These are phyloP conservation scores for Earliella scabrosa DNA, from an alignment of 1,284 basidiomycete genomes.

Conservation along the genomic window DNA sequence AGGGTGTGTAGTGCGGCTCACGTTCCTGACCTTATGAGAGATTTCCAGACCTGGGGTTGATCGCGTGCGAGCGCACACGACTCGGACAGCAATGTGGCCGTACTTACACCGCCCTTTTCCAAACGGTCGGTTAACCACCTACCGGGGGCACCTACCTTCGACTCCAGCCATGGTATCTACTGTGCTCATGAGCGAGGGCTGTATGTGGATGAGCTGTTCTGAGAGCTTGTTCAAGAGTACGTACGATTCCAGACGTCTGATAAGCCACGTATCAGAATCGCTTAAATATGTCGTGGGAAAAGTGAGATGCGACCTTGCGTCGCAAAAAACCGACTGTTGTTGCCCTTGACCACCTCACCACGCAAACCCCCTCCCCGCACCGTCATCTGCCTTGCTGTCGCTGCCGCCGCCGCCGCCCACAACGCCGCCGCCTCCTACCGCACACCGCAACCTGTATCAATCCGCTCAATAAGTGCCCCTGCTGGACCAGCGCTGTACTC, in stretches of 20 bases:
- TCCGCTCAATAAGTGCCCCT: neutral
- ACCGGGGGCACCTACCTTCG: too few species aligned
- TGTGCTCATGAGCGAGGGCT: too few species aligned
- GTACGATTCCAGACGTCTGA: neutral
- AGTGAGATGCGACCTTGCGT: constrained; percentile 8
- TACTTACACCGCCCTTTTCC: too few species aligned
- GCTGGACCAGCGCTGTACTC: constrained; percentile 8
- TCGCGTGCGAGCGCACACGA: too few species aligned
- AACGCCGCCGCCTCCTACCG: neutral
- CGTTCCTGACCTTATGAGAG: too few species aligned
- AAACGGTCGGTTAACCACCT: too few species aligned
- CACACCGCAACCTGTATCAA: neutral
- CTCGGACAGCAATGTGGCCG: too few species aligned
- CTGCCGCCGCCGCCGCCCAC: neutral
- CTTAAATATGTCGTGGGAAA: constrained; percentile 18
- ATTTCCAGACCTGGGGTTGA: too few species aligned
- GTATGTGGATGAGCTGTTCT: too few species aligned
- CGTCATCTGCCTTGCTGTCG: neutral
- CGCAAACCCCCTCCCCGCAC: neutral
- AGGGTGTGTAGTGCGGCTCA: too few species aligned
- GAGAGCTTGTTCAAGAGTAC: neutral
- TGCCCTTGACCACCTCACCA: constrained; percentile 14
- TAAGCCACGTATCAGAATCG: neutral
- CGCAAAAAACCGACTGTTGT: constrained; percentile 16
- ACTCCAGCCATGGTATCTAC: too few species aligned